Evolutionary conservation across 2,329 filamentous ascomycete genomes (phyloP).

Genomic region (Penicillium brasilianum): DNA sequence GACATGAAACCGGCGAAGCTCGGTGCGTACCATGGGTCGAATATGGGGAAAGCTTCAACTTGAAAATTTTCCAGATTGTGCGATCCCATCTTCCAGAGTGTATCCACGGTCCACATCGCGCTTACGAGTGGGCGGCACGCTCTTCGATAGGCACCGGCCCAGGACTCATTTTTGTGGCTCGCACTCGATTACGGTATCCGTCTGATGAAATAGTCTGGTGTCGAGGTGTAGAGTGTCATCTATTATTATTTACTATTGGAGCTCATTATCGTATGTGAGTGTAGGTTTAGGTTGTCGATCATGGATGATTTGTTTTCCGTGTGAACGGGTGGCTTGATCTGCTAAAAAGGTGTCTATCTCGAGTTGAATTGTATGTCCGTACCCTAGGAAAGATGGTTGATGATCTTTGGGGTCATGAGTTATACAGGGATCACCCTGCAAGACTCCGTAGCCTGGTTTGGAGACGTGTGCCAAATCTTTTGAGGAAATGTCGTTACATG

Average conservation of each 20-base stretch:
- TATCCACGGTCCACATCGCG: neutral
- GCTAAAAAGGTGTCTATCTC: too few species aligned
- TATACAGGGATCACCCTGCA: neutral
- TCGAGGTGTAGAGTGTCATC: neutral
- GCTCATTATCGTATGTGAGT: neutral
- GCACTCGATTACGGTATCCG: neutral
- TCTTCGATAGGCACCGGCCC: neutral
- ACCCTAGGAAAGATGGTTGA: neutral
- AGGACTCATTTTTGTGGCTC: neutral
- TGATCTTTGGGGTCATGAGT: neutral
- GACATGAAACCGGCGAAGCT: neutral
- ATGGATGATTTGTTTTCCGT: too few species aligned
- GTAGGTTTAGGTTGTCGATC: neutral
- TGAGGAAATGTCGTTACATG: too few species aligned
- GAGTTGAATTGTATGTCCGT: too few species aligned
- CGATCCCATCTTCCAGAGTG: neutral
- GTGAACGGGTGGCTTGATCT: too few species aligned
- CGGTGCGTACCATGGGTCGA: neutral
- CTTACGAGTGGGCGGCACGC: neutral
- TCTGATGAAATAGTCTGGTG: too few species aligned
- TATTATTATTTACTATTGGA: neutral
- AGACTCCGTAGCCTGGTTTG: neutral
- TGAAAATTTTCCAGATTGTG: neutral
- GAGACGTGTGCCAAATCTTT: neutral
- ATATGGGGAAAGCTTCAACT: neutral